phyloP scores from a whole-genome alignment of 2,329 filamentous ascomycete genomes.

The Diaporthe humulicola region DNA sequence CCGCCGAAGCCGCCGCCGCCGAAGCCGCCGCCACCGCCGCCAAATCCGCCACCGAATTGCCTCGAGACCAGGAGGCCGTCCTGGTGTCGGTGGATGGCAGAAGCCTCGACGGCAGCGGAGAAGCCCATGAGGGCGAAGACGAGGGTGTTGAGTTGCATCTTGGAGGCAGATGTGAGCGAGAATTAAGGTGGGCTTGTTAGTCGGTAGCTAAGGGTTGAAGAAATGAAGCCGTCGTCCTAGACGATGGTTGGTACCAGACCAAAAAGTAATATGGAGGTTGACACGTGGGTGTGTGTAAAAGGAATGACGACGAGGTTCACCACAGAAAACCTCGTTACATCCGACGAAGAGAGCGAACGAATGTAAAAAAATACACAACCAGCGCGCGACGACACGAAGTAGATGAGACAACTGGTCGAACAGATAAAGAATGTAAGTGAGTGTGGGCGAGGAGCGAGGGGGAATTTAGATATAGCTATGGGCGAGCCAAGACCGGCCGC shows the following conservation, averaged over 20 bases:
- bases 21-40: constrained; percentile 41
- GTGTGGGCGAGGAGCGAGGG: constrained; percentile 19
- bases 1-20: constrained; percentile 26
- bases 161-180: constrained; percentile 46
- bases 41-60: constrained; percentile 47
- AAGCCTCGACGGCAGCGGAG: constrained; percentile 59
- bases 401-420: constrained; percentile 31
- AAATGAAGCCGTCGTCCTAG: constrained; percentile 26
- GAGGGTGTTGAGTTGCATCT: constrained; percentile 66
- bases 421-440: constrained; percentile 2
- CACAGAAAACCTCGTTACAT: constrained; percentile 17
- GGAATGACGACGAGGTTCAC: constrained; percentile 36
- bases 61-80: constrained; percentile 56
- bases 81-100: constrained; percentile 52
- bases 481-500: constrained; percentile 26
- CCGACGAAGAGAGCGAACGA: constrained; percentile 34
- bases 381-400: constrained; percentile 30
- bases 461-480: constrained; percentile 30
- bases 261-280: constrained; percentile 8
- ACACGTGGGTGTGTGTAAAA: constrained; percentile 31
- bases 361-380: constrained; percentile 37
- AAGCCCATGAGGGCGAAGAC: constrained; percentile 64
- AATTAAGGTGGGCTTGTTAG: constrained; percentile 20
- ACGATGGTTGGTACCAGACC: constrained; percentile 38
- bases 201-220: constrained; percentile 7